phyloP scores from a whole-genome alignment of 208 protist species.

The Acanthamoeba royreba region DNA sequence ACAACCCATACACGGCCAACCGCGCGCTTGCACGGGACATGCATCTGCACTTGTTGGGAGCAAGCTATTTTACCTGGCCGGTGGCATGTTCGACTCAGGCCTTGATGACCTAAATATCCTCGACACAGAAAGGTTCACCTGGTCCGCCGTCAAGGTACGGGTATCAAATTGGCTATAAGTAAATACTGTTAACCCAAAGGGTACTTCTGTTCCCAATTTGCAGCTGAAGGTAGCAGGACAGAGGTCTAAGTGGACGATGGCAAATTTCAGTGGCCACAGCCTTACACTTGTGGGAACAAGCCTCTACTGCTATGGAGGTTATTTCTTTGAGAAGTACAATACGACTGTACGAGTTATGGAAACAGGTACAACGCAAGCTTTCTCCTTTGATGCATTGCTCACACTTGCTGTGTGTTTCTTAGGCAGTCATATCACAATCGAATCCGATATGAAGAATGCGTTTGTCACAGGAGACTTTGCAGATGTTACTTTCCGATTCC shows the following conservation, averaged over 20 bases:
- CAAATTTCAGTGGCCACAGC: slow-evolving; percentile 13
- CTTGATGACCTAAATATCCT: neutral
- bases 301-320: slow-evolving; percentile 14
- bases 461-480: neutral
- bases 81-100: neutral
- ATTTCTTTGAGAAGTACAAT: slow-evolving; percentile 36
- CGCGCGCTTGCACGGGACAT: slow-evolving; percentile 3
- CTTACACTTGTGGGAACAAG: neutral
- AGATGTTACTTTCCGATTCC: slow-evolving; percentile 22
- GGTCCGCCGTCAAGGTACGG: slow-evolving; percentile 12
- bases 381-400: neutral
- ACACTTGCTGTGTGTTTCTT: too few species aligned
- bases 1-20: neutral
- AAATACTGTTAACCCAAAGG: too few species aligned
- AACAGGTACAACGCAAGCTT: neutral
- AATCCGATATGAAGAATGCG: slow-evolving; percentile 13
- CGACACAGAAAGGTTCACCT: neutral
- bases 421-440: neutral
- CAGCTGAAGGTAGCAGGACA: neutral
- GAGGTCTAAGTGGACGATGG: slow-evolving; percentile 11
- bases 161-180: neutral
- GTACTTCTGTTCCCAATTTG: too few species aligned
- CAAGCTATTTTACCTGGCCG: slow-evolving; percentile 17
- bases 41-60: neutral
- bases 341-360: slow-evolving; percentile 1